Conservation (phyloP, 169 alveolate species). For the Cryptosporidium xiaoi region DNA sequence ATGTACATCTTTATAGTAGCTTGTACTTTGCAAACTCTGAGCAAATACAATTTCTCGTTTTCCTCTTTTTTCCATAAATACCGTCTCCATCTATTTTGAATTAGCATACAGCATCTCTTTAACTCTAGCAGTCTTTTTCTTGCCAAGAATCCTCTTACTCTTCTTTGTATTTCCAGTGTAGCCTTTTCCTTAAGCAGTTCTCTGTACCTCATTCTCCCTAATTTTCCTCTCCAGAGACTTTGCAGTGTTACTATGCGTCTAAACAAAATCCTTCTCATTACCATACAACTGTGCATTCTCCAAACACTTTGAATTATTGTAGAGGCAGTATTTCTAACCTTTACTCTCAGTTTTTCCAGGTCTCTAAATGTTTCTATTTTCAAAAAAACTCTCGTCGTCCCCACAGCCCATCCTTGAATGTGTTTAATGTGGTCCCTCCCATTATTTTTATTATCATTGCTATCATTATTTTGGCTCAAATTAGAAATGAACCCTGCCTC, state of each 20-base stretch:
- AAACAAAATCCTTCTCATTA: not conserved
- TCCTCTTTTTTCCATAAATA: slow-evolving; percentile 23
- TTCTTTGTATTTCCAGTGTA: slow-evolving; percentile 45
- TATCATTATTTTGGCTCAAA: not conserved
- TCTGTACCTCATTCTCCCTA: slow-evolving; percentile 24
- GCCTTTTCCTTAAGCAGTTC: slow-evolving; percentile 34
- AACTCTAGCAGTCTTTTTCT: slow-evolving; percentile 23
- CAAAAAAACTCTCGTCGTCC: slow-evolving; percentile 42
- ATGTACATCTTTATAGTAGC: slow-evolving; percentile 80
- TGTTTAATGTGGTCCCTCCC: no score
- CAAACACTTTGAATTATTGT: slow-evolving; percentile 76
- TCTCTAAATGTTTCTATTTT: slow-evolving; percentile 42
- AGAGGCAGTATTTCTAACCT: slow-evolving; percentile 74
- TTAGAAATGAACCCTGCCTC: not conserved
- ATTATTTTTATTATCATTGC: not conserved
- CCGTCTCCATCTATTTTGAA: slow-evolving; percentile 55
- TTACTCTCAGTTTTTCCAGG: slow-evolving; percentile 46
- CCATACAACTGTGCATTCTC: slow-evolving; percentile 39
- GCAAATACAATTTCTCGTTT: slow-evolving; percentile 68
- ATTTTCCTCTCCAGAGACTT: slow-evolving; percentile 54
- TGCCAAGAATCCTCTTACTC: slow-evolving; percentile 40
- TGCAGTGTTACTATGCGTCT: slow-evolving; percentile 23
- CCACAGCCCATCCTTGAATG: slow-evolving; percentile 45
- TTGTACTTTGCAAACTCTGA: slow-evolving; percentile 83
- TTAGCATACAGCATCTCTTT: slow-evolving; percentile 33